These are phyloP conservation scores for Vitis vinifera DNA, from an alignment of 164 flowering plant genomes.

Conservation along the genomic window DNA sequence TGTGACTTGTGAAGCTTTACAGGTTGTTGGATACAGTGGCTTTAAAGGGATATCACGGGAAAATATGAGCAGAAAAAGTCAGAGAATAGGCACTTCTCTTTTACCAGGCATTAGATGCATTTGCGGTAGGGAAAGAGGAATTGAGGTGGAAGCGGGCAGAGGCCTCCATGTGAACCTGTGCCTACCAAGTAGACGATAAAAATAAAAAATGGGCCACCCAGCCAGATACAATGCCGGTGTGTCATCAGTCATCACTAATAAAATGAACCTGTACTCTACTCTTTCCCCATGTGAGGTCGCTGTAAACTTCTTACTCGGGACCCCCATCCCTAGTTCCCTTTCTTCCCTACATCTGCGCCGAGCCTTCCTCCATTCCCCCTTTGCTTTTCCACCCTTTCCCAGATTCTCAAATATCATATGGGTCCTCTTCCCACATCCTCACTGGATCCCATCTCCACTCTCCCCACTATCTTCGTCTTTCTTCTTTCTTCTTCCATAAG, in stretches of 20 bases:
- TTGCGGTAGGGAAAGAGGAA: background rate
- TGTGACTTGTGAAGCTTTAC: conserved; percentile 16
- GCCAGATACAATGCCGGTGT: background rate
- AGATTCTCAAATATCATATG: conserved; percentile 12
- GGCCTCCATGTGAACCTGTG: conserved; percentile 20
- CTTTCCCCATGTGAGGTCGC: conserved; percentile 30
- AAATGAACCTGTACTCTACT: too few species aligned
- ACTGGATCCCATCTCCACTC: too few species aligned
- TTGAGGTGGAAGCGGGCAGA: background rate
- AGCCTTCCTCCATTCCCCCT: conserved; percentile 6
- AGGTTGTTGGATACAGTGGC: conserved; percentile 15
- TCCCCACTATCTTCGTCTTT: too few species aligned
- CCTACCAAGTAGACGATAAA: too few species aligned
- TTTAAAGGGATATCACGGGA: conserved; percentile 10
- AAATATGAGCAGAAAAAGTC: conserved; percentile 10
- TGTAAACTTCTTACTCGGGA: conserved; percentile 11
- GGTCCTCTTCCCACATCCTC: too few species aligned
- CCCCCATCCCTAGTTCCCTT: conserved; percentile 5
- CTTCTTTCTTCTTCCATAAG: too few species aligned
- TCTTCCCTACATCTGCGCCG: conserved; percentile 29
- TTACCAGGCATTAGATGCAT: conserved; percentile 3
- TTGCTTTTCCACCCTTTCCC: background rate
- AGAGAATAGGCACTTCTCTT: background rate
- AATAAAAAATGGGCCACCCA: conserved; percentile 11
- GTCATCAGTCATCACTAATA: background rate